Conservation (phyloP, 2,329 filamentous ascomycete species). For the Trichophyton verrucosum region DNA sequence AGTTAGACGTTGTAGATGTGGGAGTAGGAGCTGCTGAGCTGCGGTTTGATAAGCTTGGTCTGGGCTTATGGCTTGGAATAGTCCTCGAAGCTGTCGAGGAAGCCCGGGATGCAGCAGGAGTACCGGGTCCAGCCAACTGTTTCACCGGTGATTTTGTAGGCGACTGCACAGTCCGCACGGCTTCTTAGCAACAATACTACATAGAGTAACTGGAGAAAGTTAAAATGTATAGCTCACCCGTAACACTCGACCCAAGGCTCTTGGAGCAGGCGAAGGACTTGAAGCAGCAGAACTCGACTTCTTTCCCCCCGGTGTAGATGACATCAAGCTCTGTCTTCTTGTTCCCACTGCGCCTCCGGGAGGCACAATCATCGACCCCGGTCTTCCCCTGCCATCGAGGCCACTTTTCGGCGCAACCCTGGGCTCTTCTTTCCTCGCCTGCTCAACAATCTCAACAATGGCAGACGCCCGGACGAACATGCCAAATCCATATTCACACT, state of each 20-base stretch:
- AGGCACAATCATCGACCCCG: slow-evolving; percentile 30
- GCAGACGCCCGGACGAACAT: slow-evolving; percentile 76
- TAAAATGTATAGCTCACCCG: slow-evolving; percentile 21
- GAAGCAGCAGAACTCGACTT: slow-evolving; percentile 58
- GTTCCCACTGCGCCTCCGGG: slow-evolving; percentile 22
- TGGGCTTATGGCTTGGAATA: slow-evolving; percentile 38
- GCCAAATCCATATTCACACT: slow-evolving; percentile 57
- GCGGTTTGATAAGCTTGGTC: slow-evolving; percentile 45
- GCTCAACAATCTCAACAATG: slow-evolving; percentile 42
- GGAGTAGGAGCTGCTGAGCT: slow-evolving; percentile 57
- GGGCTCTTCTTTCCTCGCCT: slow-evolving; percentile 18
- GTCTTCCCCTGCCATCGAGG: slow-evolving; percentile 22
- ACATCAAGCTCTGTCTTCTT: slow-evolving; percentile 36
- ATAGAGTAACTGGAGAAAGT: neutral
- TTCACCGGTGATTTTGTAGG: slow-evolving; percentile 72
- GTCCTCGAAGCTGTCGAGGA: slow-evolving; percentile 40
- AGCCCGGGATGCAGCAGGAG: slow-evolving; percentile 45
- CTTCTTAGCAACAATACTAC: neutral
- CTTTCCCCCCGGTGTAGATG: slow-evolving; percentile 43
- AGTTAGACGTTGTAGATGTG: slow-evolving; percentile 18
- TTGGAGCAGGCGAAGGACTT: slow-evolving; percentile 58
- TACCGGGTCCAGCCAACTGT: slow-evolving; percentile 41
- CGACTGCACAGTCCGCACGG: slow-evolving; percentile 40
- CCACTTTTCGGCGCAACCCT: slow-evolving; percentile 18
- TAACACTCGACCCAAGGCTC: slow-evolving; percentile 29